Evolutionary conservation across 2,329 filamentous ascomycete species (phyloP).

Genomic region (Fusarium sp.): DNA sequence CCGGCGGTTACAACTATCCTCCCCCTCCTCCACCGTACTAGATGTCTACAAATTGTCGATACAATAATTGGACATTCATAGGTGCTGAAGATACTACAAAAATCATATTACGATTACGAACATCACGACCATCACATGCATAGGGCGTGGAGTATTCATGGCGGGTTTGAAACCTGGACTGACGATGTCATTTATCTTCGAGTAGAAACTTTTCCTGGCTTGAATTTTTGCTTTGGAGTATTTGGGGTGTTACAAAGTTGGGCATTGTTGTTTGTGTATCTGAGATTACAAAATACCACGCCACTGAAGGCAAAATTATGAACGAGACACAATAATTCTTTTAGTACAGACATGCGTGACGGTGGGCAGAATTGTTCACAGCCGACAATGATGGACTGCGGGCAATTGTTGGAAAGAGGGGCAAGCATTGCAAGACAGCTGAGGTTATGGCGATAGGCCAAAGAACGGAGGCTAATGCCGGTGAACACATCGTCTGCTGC

Average conservation of each 20-base stretch:
- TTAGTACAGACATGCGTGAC: background rate
- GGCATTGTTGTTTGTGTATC: slow-evolving; percentile 37
- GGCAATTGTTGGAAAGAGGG: slow-evolving; percentile 32
- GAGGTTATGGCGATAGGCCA: slow-evolving; percentile 34
- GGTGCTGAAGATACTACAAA: slow-evolving; percentile 29
- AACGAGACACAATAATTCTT: slow-evolving; percentile 14
- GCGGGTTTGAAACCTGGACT: slow-evolving; percentile 43
- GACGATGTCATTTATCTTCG: slow-evolving; percentile 36
- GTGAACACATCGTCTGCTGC: slow-evolving; percentile 38
- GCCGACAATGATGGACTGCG: slow-evolving; percentile 5
- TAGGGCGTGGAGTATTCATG: slow-evolving; percentile 45
- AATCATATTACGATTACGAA: slow-evolving; percentile 46
- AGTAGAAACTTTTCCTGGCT: slow-evolving; percentile 39
- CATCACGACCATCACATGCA: slow-evolving; percentile 48
- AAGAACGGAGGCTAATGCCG: slow-evolving; percentile 26
- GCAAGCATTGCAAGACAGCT: slow-evolving; percentile 15
- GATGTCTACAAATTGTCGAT: slow-evolving; percentile 11
- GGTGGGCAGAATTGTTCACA: background rate
- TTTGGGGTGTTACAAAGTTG: slow-evolving; percentile 39
- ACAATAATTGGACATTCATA: slow-evolving; percentile 26
- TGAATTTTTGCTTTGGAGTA: slow-evolving; percentile 45
- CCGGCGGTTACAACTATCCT: slow-evolving; percentile 38
- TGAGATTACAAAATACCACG: slow-evolving; percentile 45
- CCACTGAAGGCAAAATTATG: slow-evolving; percentile 40
- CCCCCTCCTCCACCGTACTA: slow-evolving; percentile 31